These are phyloP conservation scores for Trichoderma polysporum DNA, from an alignment of 2,329 filamentous ascomycete species.

Conservation along the genomic window DNA sequence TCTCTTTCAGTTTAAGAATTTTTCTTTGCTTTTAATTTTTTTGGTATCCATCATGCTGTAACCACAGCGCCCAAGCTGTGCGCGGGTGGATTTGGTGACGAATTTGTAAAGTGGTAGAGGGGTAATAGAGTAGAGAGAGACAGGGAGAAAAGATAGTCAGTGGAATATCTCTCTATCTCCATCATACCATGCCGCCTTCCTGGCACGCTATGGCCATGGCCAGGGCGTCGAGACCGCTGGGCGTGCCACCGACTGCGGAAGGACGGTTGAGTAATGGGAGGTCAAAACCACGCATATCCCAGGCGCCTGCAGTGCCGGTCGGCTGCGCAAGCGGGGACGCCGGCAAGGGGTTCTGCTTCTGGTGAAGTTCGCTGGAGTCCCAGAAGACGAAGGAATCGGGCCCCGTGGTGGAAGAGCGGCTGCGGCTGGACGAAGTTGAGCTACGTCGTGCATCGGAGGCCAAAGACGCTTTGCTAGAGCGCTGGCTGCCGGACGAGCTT, in stretches of 20 bases:
- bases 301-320: slow-evolving; percentile 36
- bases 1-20: neutral
- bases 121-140: neutral
- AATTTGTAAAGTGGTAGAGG: neutral
- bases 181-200: slow-evolving; percentile 34
- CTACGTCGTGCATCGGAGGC: slow-evolving; percentile 34
- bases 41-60: neutral
- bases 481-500: slow-evolving; percentile 38
- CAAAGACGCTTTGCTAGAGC: slow-evolving; percentile 35
- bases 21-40: neutral
- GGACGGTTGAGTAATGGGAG: slow-evolving; percentile 48
- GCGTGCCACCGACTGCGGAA: slow-evolving; percentile 37
- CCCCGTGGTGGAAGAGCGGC: slow-evolving; percentile 32
- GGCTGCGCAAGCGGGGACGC: slow-evolving; percentile 33
- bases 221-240: slow-evolving; percentile 55
- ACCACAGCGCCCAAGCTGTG: neutral
- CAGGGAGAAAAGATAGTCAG: neutral
- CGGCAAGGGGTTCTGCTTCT: slow-evolving; percentile 39
- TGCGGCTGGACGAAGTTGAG: slow-evolving; percentile 34
- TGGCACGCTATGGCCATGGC: slow-evolving; percentile 56
- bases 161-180: neutral
- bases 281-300: slow-evolving; percentile 50
- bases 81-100: neutral
- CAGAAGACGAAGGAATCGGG: slow-evolving; percentile 35
- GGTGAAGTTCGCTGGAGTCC: slow-evolving; percentile 40